Conservation (phyloP, 2,329 filamentous ascomycete species). For the Ophiostoma sp. region DNA sequence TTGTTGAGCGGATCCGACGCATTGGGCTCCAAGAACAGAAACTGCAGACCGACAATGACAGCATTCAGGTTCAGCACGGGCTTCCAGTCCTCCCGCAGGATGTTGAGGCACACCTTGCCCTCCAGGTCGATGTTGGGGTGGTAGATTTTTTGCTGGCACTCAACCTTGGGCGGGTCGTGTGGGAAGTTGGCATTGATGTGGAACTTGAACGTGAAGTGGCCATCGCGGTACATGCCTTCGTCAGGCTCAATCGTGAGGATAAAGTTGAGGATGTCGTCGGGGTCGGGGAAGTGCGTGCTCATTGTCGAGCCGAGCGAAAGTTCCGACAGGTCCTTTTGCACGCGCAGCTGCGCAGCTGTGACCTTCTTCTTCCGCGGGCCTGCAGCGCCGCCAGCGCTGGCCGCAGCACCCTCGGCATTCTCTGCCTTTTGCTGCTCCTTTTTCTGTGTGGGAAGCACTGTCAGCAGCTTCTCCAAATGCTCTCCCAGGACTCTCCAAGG, state of each 20-base stretch:
- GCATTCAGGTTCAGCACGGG: conserved; percentile 95
- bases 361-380: conserved; percentile 84
- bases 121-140: conserved; percentile 98
- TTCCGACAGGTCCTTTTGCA: conserved; percentile 88
- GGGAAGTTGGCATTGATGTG: conserved; percentile 92
- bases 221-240: conserved; percentile 83
- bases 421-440: conserved; percentile 95
- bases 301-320: conserved; percentile 73
- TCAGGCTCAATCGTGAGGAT: conserved; percentile 75
- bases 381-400: conserved; percentile 53
- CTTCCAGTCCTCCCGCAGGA: conserved; percentile 97
- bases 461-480: conserved; percentile 30
- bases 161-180: conserved; percentile 95
- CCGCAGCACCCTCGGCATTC: conserved; percentile 64
- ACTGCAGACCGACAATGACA: conserved; percentile 94
- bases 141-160: conserved; percentile 96
- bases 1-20: conserved; percentile 97
- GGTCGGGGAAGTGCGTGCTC: conserved; percentile 74
- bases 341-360: conserved; percentile 87
- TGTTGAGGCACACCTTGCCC: conserved; percentile 97
- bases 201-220: conserved; percentile 84
- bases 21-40: conserved; percentile 96
- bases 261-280: conserved; percentile 83
- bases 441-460: conserved; percentile 51
- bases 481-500: conserved; percentile 9